Evolutionary conservation across 169 alveolate genomes (phyloP), one percentile per base, ranked within the genome.

Genomic region (Plasmodium knowlesi): DNA sequence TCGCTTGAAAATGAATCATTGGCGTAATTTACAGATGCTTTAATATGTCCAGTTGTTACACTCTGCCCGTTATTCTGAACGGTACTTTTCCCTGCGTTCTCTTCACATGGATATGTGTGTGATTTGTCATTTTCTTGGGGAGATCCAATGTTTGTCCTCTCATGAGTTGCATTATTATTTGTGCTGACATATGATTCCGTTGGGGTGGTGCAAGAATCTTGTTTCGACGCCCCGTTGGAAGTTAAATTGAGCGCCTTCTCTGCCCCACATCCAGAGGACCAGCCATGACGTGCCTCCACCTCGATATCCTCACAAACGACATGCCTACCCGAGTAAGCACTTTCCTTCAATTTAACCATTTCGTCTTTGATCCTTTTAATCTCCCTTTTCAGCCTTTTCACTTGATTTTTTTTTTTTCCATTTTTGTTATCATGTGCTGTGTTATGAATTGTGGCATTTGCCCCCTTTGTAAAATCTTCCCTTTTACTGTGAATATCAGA

Each of bases 331-430:
- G 61, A 53, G 16, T 16, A 74, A 70, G 50, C 72, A 54, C 30
- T 88, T 57, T 88, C 90, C 41, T 76, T 79, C 43, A 88, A 57
- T 46, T 88, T 88, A 57, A 88, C 73, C 94, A 88, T 88, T 67
- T 88, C 94, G 50, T 88, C 83, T 79, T 88, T 88, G 43, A 88
- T 88, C 70, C 82, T 88, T 57, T 88, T 88, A 79, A 88, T 78
- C 73, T 88, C 94, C 39, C 30, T 88, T 57, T 88, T 88, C 53
- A 88, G 54, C 37, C 2, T 61, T 88, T 88, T 88, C 46, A 88
- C 90, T 78, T 88, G 67, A 79, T 88, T 88, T 28, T 54, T 88
- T 73, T 88, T 78, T 61, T 84, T 84, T 37, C 16, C 41, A 39
- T 84, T 84, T 84, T 84, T 84, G 16, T 19, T 30, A 84, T 5